A percentile compares a stretch with the other conserved stretches of the same genome.
phyloP scores from a whole-genome alignment of 441 rosid species.

The Lepidium campestre region DNA sequence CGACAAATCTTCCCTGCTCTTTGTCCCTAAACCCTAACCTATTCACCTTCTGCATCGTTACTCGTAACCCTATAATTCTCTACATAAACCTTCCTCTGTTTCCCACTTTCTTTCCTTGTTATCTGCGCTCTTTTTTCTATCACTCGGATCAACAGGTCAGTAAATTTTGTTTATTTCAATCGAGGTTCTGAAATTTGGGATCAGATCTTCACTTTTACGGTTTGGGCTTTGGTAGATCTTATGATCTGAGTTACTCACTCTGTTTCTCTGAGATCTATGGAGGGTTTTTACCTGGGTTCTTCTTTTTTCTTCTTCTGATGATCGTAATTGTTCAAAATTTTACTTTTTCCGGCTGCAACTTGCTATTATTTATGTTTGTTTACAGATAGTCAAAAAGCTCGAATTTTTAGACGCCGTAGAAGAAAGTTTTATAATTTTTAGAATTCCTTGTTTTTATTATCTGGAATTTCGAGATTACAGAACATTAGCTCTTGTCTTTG shows the following conservation, averaged over 20 bases:
- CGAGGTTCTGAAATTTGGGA: not conserved
- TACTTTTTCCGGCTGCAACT: not conserved
- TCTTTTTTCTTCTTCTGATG: not conserved
- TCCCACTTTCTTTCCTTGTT: not conserved
- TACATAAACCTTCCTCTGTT: conserved; percentile 11
- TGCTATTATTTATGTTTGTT: not conserved
- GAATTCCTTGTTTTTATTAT: not conserved
- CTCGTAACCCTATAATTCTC: conserved; percentile 1
- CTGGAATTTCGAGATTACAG: not conserved
- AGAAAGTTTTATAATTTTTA: not conserved
- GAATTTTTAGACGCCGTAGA: not conserved
- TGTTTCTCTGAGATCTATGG: not conserved
- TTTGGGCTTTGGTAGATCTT: not conserved
- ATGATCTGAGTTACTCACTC: not conserved
- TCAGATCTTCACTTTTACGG: not conserved
- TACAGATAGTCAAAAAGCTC: not conserved
- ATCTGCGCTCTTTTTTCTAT: not conserved
- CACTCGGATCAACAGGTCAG: conserved; percentile 6
- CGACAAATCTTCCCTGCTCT: conserved; percentile 33
- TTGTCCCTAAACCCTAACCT: not conserved
- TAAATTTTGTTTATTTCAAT: not conserved
- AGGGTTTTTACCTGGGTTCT: not conserved
- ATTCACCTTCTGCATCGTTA: conserved; percentile 11
- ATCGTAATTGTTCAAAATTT: not conserved
- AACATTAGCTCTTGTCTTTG: not conserved